Evolutionary conservation across 371 early-diverging fungal species (phyloP), one percentile per base, ranked within the genome.

Genomic region (Sporodiniella umbellata): DNA sequence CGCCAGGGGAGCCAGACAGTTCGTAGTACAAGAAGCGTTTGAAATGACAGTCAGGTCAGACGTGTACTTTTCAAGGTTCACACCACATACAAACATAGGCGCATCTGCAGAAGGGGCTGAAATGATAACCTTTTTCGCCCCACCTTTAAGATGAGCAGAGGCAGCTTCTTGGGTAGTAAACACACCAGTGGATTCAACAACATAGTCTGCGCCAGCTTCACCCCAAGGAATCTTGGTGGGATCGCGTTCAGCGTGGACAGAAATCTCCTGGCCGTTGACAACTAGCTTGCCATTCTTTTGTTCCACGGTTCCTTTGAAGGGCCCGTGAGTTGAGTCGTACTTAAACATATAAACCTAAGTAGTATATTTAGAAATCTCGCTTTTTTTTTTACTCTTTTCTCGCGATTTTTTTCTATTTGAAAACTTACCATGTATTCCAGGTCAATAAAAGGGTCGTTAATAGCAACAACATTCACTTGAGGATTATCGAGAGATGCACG

Each of bases 11-110:
- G 99, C 99, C 53, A 99, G 78, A 80, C 99, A 99, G 89, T 99
- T 98, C 75, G 99, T 99, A 58, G 99, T 99, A 90, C 99, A 99
- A 49, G 96, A 96, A 42, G 99, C 99, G 83, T 99, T 99, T 60
- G 95, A 95, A 56, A 99, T 84, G 63, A 99, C 84, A 44, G 84
- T 79, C 72, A 90, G 83, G 54, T 80, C 81, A 48, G 88, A 75
- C 54, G 89, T 80, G 87, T 98, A 98, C 59, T 85, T 77, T 30
- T 90, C 89, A 48, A 90, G 80, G 87, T 99, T 99, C 80, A 99
- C 99, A 75, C 95, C 93, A 64, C 79, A 79, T 50, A 89, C 88
- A 58, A 86, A 90, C 91, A 90, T 90, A 53, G 91, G 91, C 8
- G 89, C 89, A 68, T 90, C 89, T 37, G 76, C 78, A 50, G 95